Base-by-base conservation (phyloP, 1,284 basidiomycete species). In the Thelephora terrestris region DNA sequence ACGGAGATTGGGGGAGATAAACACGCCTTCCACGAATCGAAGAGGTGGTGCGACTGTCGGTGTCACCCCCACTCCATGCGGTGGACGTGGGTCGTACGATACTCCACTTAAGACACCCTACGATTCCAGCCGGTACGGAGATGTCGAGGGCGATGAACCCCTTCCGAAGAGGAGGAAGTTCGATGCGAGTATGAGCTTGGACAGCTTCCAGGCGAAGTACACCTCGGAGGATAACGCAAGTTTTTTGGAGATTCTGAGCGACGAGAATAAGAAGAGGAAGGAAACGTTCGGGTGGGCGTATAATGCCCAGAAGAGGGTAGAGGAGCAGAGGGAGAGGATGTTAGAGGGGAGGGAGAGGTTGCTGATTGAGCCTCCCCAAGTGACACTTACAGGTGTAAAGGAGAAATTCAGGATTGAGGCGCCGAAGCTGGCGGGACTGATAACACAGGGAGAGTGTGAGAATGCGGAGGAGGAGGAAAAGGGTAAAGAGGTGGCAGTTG, bases 221-320 rank as follows among this genome's bases (percentile, higher is more conserved):
- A 97, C 94, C 1, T 94, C 91, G 0, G 91, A 96, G 63, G 93
- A 97, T 64, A 97, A 97, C 63, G 83, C 92, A 3, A 93, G 89
- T 50, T 97, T 97, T 63, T 89, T 89, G 10, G 75, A 89, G 53
- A 92, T 96, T 52, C 67, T 97, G 47, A 81, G 92, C 48, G 81
- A 85, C 51, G 92, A 96, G 71, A 97, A 97, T 62, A 66, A 71
- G 61, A 71, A 74, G 58, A 76, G 91, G 52, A 81, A 80, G 59
- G 85, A 90, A 60, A 78, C 70, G 61, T 90, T 82, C 71, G 76
- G 69, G 0, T 96, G 93, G 93, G 93, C 92, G 7, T 97, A 85
- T 81, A 85, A 91, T 34, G 91, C 89, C 7, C 90, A 96, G 71
- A 73, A 69, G 60, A 71, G 78, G 57, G 90, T 91, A 1, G 85